These are phyloP conservation scores for Larix kaempferi DNA, from an alignment of 75 land plant species.

Conservation along the genomic window DNA sequence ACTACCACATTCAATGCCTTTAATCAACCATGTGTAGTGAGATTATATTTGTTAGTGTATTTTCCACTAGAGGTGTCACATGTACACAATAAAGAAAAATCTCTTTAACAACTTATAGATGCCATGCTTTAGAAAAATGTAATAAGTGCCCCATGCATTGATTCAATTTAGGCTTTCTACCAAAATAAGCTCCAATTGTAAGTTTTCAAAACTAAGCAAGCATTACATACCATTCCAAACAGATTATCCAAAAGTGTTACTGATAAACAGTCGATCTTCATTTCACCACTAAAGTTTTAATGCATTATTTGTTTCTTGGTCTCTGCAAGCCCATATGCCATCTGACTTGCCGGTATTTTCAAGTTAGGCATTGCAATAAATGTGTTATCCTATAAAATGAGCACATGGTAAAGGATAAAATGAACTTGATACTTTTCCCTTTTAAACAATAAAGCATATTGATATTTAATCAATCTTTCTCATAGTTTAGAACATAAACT, in stretches of 20 bases:
- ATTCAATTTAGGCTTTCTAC: neutral
- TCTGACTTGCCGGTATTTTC: slow-evolving; percentile 70
- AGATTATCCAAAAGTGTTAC: slow-evolving; percentile 74
- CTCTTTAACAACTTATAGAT: neutral
- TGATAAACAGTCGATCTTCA: slow-evolving; percentile 74
- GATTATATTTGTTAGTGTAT: slow-evolving; percentile 74
- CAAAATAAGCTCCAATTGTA: slow-evolving; percentile 1
- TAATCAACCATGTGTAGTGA: slow-evolving; percentile 87
- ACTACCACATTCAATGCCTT: slow-evolving; percentile 88
- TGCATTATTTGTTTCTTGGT: slow-evolving; percentile 57
- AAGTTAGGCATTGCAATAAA: slow-evolving; percentile 88
- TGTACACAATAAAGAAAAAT: slow-evolving; percentile 28
- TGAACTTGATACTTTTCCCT: neutral
- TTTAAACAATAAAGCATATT: neutral
- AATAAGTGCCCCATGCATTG: neutral
- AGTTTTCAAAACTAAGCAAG: neutral
- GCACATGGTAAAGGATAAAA: neutral
- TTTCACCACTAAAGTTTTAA: slow-evolving; percentile 77
- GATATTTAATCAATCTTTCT: neutral
- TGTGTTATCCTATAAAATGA: slow-evolving; percentile 66
- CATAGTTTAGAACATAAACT: neutral
- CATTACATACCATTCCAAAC: slow-evolving; percentile 66
- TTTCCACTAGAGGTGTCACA: slow-evolving; percentile 78
- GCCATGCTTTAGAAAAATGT: neutral
- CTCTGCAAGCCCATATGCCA: slow-evolving; percentile 84